Base-by-base conservation (phyloP, 768 basidiomycete genomes). In the Lentinula raphanica region DNA sequence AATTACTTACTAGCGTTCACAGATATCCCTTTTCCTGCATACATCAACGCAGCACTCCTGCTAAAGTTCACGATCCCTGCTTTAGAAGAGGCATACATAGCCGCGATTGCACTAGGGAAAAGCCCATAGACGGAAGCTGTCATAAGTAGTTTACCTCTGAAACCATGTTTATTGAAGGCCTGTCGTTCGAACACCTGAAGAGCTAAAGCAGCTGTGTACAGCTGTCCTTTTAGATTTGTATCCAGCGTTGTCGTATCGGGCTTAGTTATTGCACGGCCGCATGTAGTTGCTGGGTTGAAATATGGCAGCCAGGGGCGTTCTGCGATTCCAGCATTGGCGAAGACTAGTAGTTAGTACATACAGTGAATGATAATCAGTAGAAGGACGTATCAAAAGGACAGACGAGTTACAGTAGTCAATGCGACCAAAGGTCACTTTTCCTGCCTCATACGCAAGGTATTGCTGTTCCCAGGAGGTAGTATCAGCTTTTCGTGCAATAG, bases 181-280 rank as follows among this genome's bases (percentile, higher is more conserved):
- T 65, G 64, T 13, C 64, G 59, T 54, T 65, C 64, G 32, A 65
- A 63, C 9, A 60, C 61, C 38, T 65, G 64, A 13, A 65, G 45
- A 3, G 64, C 64, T 13, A 65, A 59, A 40, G 64, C 49, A 2
- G 64, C 64, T 21, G 64, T 65, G 58, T 65, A 58, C 19, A 65
- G 38, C 36, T 63, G 64, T 12, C 64, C 64, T 21, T 51, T 61
- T 12, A 65, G 58, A 35, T 65, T 60, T 17, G 63, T 62, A 23
- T 61, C 38, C 1, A 59, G 38, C 1, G 64, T 65, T 0, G 40
- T 27, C 21, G 59, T 55, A 29, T 65, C 49, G 2, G 64, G 64
- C 29, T 65, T 65, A 25, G 49, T 49, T 13, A 65, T 40, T 0
- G 64, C 60, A 21, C 59, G 60, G 1, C 53, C 50, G 11, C 58